Evolutionary conservation across 1,139 yeast genomes (phyloP), one percentile per base, ranked within the genome.

Genomic region (Nakaseomyces nivariensis): DNA sequence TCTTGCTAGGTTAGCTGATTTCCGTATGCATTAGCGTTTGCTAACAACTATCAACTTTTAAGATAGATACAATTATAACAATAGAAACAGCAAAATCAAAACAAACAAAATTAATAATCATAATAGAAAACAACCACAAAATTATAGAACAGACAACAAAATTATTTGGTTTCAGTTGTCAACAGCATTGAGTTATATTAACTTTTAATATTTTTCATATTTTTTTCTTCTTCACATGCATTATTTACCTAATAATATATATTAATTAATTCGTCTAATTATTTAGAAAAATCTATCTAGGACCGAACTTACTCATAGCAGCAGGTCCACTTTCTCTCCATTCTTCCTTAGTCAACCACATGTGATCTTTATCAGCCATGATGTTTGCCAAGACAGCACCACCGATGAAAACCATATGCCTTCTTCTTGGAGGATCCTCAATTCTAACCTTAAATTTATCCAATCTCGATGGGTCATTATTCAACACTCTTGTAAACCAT

Each of bases 381-480:
- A 92, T 92, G 64, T 86, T 89, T 37, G 99, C 98, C 64, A 92
- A 76, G 22, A 92, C 98, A 5, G 98, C 98, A 63, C 99, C 99
- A 60, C 99, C 99, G 58, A 92, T 83, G 70, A 92, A 92, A 43
- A 92, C 99, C 97, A 92, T 92, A 69, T 94, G 97, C 68, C 92
- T 85, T 76, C 99, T 87, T 75, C 97, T 82, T 60, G 99, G 99
- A 45, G 98, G 98, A 67, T 92, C 98, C 69, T 92, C 98, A 63
- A 92, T 92, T 70, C 95, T 82, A 45, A 94, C 96, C 71, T 92
- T 92, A 71, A 92, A 92, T 68, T 90, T 90, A 57, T 82, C 86
- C 58, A 92, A 75, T 66, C 97, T 79, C 22, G 89, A 67, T 38
- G 97, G 83, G 70, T 92, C 96, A 46, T 90, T 92, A 58, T 84